Evolutionary conservation across 768 basidiomycete genomes (phyloP).

Genomic region (Krasilnikovozyma curviuscula): DNA sequence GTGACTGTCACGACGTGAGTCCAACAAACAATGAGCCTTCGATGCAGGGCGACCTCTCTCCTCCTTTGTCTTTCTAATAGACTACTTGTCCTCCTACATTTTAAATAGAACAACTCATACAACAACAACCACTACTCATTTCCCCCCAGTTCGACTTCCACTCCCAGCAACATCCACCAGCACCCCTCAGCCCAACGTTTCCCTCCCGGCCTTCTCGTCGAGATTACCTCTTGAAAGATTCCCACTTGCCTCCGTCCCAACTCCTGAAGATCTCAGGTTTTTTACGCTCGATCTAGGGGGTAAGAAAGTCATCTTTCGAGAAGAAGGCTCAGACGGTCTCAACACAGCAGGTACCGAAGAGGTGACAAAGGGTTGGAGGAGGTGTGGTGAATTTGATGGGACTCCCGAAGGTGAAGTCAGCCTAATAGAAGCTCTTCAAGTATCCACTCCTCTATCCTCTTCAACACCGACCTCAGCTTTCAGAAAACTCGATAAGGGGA

Average conservation of each 20-base stretch:
- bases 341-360: conserved; percentile 2
- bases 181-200: neutral
- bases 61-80: neutral
- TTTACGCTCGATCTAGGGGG: conserved; percentile 6
- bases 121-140: conserved; percentile 8
- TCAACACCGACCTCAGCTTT: neutral
- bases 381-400: neutral
- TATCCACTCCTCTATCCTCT: too few species aligned
- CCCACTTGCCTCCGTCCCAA: conserved; percentile 5
- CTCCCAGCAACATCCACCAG: conserved; percentile 1
- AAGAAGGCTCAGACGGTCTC: neutral
- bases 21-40: neutral
- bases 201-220: conserved; percentile 6
- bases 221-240: conserved; percentile 5
- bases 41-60: neutral
- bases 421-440: neutral
- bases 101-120: conserved; percentile 3
- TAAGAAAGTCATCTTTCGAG: conserved; percentile 4
- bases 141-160: conserved; percentile 8
- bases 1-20: conserved; percentile 10
- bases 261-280: conserved; percentile 7
- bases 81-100: neutral
- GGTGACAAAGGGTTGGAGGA: neutral
- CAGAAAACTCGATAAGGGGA: neutral
- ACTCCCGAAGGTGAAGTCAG: neutral